Evolutionary conservation across 225 moss, liverwort and hornwort species (phyloP).

Genomic region (Thuidium tamariscinum): DNA sequence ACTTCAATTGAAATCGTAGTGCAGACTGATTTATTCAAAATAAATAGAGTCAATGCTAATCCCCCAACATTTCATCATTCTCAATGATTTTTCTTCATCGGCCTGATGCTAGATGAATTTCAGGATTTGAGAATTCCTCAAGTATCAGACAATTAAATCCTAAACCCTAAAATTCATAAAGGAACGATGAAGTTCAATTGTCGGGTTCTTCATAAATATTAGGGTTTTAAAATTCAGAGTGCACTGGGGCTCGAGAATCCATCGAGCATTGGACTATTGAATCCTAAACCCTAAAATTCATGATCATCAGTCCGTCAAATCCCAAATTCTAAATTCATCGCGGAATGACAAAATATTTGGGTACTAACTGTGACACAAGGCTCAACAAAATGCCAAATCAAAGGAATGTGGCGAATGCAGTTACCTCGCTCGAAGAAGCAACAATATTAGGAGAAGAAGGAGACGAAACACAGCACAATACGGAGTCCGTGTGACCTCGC

Average conservation of each 20-base stretch:
- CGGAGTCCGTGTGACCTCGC: conserved; percentile 41
- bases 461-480: conserved; percentile 27
- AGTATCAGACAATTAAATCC: background rate
- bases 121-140: background rate
- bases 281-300: too few relatives aligned
- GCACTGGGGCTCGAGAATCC: background rate
- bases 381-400: background rate
- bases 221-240: background rate
- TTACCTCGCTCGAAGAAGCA: conserved; percentile 42
- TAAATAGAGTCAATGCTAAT: background rate
- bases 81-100: background rate
- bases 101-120: background rate
- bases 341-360: background rate
- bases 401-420: background rate
- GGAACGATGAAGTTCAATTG: background rate
- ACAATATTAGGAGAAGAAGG: conserved; percentile 3
- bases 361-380: background rate
- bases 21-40: background rate
- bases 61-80: background rate
- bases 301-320: background rate
- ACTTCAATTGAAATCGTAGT: background rate
- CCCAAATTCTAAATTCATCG: background rate
- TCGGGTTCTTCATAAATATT: background rate
- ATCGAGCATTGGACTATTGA: too few relatives aligned
- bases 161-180: too few relatives aligned